Percentiles rank a stretch among this genome's conserved stretches.
These are phyloP conservation scores for Neopestalotiopsis rosae DNA, from an alignment of 2,329 filamentous ascomycete genomes.

Conservation along the genomic window DNA sequence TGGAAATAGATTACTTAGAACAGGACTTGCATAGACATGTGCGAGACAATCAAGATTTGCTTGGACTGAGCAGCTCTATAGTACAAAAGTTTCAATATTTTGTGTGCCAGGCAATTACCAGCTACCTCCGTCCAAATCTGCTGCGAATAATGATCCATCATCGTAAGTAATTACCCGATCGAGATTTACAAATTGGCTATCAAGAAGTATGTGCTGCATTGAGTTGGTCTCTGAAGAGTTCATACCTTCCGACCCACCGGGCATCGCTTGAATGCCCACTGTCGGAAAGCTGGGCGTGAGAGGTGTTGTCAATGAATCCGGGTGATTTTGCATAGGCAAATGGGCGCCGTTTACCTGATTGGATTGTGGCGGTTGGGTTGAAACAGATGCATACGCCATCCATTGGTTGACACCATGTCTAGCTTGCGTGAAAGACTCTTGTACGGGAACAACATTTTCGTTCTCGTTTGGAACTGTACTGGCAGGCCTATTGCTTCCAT, in stretches of 20 bases:
- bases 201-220: constrained; percentile 34
- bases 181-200: constrained; percentile 29
- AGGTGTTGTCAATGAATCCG: constrained; percentile 3
- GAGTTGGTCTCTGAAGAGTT: constrained; percentile 26
- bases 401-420: background rate
- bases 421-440: background rate
- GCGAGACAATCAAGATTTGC: background rate
- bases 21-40: constrained; percentile 30
- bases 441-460: background rate
- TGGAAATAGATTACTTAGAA: constrained; percentile 50
- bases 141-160: constrained; percentile 33
- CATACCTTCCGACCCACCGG: background rate
- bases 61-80: background rate
- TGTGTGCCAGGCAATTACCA: background rate
- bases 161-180: constrained; percentile 42
- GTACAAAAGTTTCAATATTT: background rate
- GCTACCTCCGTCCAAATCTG: background rate
- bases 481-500: background rate
- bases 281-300: background rate
- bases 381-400: background rate
- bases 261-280: background rate
- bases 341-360: background rate
- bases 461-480: background rate
- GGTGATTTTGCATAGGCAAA: background rate
- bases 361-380: background rate